Evolutionary conservation across 2,329 filamentous ascomycete genomes (phyloP).

Genomic region (Didymella segeticola): DNA sequence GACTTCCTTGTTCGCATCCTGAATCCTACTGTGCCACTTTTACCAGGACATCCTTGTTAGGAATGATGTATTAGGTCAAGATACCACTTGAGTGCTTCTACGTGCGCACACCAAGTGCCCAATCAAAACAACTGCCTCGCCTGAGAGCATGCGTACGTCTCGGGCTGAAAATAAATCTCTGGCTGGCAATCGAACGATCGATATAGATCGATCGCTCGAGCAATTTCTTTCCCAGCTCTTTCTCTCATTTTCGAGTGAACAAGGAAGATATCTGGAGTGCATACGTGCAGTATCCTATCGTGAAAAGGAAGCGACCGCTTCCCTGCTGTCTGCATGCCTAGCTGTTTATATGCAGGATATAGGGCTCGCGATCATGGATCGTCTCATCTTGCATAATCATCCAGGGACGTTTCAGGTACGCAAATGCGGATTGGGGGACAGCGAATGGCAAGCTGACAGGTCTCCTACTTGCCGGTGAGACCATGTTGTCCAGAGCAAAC

Average conservation of each 20-base stretch:
- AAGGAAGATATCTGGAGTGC: neutral
- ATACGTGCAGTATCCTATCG: neutral
- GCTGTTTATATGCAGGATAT: neutral
- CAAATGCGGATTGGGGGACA: neutral
- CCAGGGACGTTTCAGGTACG: neutral
- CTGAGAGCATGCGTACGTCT: neutral
- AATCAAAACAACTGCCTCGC: neutral
- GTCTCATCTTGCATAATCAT: neutral
- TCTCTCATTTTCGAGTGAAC: neutral
- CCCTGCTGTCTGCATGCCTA: neutral
- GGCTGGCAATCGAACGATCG: neutral
- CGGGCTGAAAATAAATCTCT: neutral
- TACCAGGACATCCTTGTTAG: neutral
- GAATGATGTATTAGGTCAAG: neutral
- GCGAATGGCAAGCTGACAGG: constrained; percentile 4
- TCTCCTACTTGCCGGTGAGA: constrained; percentile 6
- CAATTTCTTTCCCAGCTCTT: neutral
- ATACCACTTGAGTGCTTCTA: neutral
- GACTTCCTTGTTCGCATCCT: neutral
- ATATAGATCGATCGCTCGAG: neutral
- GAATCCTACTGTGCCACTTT: neutral
- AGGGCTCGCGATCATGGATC: neutral
- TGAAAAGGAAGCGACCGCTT: neutral
- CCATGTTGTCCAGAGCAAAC: neutral
- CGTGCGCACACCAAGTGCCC: neutral